phyloP scores from a whole-genome alignment of 225 moss, liverwort and hornwort species.

The Polytrichum commune region DNA sequence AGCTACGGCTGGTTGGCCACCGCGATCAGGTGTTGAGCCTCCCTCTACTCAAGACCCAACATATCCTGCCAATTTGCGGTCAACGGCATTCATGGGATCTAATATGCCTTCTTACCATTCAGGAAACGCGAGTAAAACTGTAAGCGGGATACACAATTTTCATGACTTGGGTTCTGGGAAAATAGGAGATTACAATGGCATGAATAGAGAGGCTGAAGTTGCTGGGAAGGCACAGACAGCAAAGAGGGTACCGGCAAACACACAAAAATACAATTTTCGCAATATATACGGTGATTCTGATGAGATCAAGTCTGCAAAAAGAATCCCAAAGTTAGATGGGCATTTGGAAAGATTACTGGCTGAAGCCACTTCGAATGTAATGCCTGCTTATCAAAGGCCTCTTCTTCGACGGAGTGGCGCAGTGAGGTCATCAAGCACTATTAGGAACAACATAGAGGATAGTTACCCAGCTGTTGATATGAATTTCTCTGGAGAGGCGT shows the following conservation, averaged over 20 bases:
- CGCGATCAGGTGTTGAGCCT: slow-evolving; percentile 58
- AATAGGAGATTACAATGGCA: slow-evolving; percentile 26
- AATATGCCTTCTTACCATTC: slow-evolving; percentile 34
- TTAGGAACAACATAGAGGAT: slow-evolving; percentile 71
- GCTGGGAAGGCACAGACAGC: slow-evolving; percentile 35
- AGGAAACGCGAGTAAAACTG: slow-evolving; percentile 40
- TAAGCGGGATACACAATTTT: slow-evolving; percentile 29
- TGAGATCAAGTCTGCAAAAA: slow-evolving; percentile 72
- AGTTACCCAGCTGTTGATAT: slow-evolving; percentile 47
- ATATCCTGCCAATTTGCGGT: slow-evolving; percentile 34
- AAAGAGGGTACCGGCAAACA: slow-evolving; percentile 44
- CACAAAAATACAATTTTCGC: slow-evolving; percentile 39
- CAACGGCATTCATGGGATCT: slow-evolving; percentile 5
- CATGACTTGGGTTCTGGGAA: slow-evolving; percentile 38
- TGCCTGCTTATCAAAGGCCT: slow-evolving; percentile 95
- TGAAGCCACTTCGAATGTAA: slow-evolving; percentile 39
- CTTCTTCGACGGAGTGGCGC: slow-evolving; percentile 76
- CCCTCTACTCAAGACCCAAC: slow-evolving; percentile 77
- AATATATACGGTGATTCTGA: slow-evolving; percentile 49
- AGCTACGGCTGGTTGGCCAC: slow-evolving; percentile 42
- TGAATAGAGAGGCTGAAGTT: slow-evolving; percentile 47
- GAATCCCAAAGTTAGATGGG: slow-evolving; percentile 56
- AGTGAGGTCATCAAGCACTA: slow-evolving; percentile 64
- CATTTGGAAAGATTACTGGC: slow-evolving; percentile 36
- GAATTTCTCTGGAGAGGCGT: slow-evolving; percentile 66